phyloP scores from a whole-genome alignment of 306 rosid species.

The Luffa aegyptiaca region DNA sequence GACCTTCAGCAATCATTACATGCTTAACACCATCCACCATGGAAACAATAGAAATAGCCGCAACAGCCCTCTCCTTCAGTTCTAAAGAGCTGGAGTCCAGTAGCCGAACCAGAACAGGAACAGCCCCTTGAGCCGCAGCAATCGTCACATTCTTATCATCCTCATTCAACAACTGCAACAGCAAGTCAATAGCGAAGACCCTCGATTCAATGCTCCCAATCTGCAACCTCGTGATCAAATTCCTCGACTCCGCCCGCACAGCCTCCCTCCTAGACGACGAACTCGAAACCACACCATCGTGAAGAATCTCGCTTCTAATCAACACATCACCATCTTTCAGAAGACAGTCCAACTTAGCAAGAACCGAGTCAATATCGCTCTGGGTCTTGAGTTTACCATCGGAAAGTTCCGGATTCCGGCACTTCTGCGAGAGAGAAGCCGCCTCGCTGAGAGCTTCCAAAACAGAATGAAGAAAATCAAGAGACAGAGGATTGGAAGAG shows the following conservation, averaged over 20 bases:
- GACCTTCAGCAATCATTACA: conserved; percentile 60
- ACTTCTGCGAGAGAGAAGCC: conserved; percentile 34
- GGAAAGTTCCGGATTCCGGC: conserved; percentile 26
- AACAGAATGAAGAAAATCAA: conserved; percentile 53
- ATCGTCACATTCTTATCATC: conserved; percentile 88
- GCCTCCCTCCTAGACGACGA: conserved; percentile 51
- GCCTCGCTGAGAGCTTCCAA: conserved; percentile 37
- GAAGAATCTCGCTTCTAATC: conserved; percentile 59
- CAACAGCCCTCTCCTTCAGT: conserved; percentile 59
- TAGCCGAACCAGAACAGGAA: conserved; percentile 62
- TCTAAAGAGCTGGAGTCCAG: conserved; percentile 52
- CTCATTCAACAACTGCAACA: conserved; percentile 36
- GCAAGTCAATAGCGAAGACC: conserved; percentile 48
- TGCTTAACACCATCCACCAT: conserved; percentile 54
- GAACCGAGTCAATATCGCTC: conserved; percentile 63
- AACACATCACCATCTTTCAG: conserved; percentile 64
- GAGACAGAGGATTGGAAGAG: conserved; percentile 44
- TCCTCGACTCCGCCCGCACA: conserved; percentile 56
- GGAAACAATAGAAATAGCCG: conserved; percentile 65
- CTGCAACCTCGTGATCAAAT: conserved; percentile 64
- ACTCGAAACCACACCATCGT: conserved; percentile 24
- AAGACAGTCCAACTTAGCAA: conserved; percentile 51
- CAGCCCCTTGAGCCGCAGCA: conserved; percentile 84
- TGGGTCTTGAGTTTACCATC: conserved; percentile 85
- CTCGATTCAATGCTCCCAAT: conserved; percentile 60